Evolutionary conservation across 2,329 filamentous ascomycete genomes (phyloP), one percentile per base, ranked within the genome.

Genomic region (Alternaria novae-zelandiae): DNA sequence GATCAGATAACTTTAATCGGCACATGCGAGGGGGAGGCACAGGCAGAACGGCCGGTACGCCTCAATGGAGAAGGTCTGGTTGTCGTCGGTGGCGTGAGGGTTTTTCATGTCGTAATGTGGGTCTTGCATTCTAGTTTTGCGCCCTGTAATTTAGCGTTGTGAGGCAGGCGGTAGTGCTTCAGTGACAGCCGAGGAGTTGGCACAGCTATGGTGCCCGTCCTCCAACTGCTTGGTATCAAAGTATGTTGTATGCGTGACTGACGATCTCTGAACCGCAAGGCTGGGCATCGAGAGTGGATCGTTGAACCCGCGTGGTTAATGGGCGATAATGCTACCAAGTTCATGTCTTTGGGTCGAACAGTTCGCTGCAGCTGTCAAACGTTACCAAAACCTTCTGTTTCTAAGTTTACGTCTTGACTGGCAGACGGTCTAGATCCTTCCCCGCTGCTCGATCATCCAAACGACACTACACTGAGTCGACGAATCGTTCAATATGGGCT

Each of bases 1-100:
- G 68, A 72, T 72, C 70, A 66, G 70, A 73, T 73, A 71, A 70
- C 57, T 56, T 54, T 63, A 55, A 60, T 59, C 50, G 26, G 59
- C 57, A 61, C 49, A 62, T 57, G 63, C 59, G 54, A 69, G 56
- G 62, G 64, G 51, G 47, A 62, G 58, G 51, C 62, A 63, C 55
- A 61, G 61, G 23, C 56, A 36, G 25, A 41, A 26, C 54, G 47
- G 43, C 25, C 54, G 25, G 54, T 49, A 43, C 56, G 32, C 45
- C 9, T 41, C 32, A 25, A 50, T 41, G 47, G 30, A 28, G 43
- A 41, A 15, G 32, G 30, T 17, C 25, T 43, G 21, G 26, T 55
- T 13, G 57, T 59, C 44, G 54, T 59, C 44, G 47, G 64, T 63
- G 60, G 68, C 66, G 53, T 45, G 58, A 50, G 30, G 17, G 12